Base-by-base conservation (phyloP, 176 grass and related monocot species). In the Ananas comosus region DNA sequence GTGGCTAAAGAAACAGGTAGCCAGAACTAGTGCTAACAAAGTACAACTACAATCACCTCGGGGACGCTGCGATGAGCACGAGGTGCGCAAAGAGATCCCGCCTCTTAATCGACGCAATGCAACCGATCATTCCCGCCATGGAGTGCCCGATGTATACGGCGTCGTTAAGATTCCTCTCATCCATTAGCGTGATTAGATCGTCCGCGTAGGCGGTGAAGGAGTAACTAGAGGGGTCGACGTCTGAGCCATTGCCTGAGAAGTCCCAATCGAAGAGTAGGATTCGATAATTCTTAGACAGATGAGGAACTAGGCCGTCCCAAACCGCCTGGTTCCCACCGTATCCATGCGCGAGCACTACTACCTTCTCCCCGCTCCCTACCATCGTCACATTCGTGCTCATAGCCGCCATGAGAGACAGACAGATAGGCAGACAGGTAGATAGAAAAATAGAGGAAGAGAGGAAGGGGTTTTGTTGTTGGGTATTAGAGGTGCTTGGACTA, bases 201-300 rank as follows among this genome's bases (percentile, higher is more conserved):
- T 91, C 80, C 19, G 91, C 75, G 65, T 80, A 83, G 72, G 81
- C 16, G 14, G 69, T 63, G 70, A 91, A 91, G n/a, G 88, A 74
- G 80, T 82, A 96, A 10, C 13, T 29, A 59, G 16, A 64, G 18
- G 27, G 1, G 7, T 49, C 13, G 1, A 10, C 13, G 16, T 12
- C 51, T 11, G 1, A 11, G 64, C 0, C 49, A 66, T 0, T 67
- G 51, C 21, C 16, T 7, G 77, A 73, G 78, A 96, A 88, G 51
- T 96, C 88, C 91, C 91, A 96, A 77, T 96, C 91, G 65, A 96
- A 96, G 68, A 96, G 83, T 22, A 96, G 56, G 28, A 96, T 72
- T 74, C 77, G 75, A 82, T 84, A 89, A 48, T 12, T 85, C 48
- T 59, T 65, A 11, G 80, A 50, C 2, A 96, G 82, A 22, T 83